Conservation (phyloP, 768 basidiomycete species). For the Nidula microcarpa region DNA sequence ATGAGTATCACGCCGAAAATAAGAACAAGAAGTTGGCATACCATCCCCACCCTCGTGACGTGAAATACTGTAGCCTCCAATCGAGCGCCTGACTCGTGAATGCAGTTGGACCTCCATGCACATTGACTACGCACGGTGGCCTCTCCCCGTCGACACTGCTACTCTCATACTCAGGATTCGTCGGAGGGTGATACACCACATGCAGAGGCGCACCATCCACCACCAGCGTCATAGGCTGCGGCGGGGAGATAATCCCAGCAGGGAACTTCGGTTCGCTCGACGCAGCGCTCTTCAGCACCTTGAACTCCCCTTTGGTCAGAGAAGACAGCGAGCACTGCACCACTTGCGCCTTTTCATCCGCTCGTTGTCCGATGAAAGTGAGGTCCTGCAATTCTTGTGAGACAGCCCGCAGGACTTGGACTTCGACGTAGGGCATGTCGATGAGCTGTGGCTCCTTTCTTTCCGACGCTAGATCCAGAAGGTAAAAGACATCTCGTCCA, state of each 20-base stretch:
- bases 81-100: conserved; percentile 41
- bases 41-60: conserved; percentile 74
- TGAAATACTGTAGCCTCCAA: conserved; percentile 63
- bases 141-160: conserved; percentile 44
- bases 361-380: conserved; percentile 41
- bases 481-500: conserved; percentile 34
- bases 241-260: conserved; percentile 39
- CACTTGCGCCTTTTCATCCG: conserved; percentile 30
- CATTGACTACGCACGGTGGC: conserved; percentile 64
- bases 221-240: conserved; percentile 43
- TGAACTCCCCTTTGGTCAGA: background rate
- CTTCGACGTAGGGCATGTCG: conserved; percentile 37
- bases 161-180: conserved; percentile 56
- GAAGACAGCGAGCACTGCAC: conserved; percentile 24
- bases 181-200: conserved; percentile 65
- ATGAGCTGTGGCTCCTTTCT: conserved; percentile 23
- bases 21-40: conserved; percentile 18
- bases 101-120: conserved; percentile 73
- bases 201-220: conserved; percentile 41
- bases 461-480: conserved; percentile 28
- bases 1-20: background rate
- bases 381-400: conserved; percentile 22
- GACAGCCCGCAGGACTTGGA: conserved; percentile 31
- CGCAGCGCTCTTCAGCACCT: background rate
- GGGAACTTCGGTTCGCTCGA: conserved; percentile 17